phyloP scores from a whole-genome alignment of 1,284 basidiomycete genomes.

The Cutaneotrichosporon dermatis region DNA sequence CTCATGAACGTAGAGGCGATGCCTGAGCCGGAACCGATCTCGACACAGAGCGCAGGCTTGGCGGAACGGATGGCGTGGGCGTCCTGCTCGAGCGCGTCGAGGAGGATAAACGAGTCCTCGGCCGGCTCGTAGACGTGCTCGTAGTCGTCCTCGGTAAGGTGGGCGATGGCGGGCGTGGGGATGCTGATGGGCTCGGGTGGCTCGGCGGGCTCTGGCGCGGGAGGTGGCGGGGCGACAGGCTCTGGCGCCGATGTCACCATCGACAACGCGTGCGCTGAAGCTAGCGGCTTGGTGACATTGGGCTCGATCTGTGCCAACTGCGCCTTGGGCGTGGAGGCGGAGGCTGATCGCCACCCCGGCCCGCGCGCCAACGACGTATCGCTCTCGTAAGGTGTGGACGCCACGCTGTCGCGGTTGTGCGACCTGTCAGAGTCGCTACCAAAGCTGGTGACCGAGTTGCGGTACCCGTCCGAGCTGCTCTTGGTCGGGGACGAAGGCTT shows the following conservation, averaged over 20 bases:
- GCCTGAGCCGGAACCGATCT: conserved; percentile 92
- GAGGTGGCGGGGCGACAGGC: neutral
- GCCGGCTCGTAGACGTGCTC: conserved; percentile 79
- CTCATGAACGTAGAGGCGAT: conserved; percentile 80
- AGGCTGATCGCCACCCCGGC: too few species aligned
- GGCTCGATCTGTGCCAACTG: neutral
- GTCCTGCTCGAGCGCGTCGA: conserved; percentile 88
- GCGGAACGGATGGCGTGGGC: conserved; percentile 55
- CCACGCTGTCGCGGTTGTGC: neutral
- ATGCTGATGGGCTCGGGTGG: conserved; percentile 39
- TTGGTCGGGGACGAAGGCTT: neutral
- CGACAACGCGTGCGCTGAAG: neutral
- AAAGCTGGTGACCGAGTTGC: neutral
- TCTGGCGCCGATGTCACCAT: neutral
- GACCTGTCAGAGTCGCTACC: neutral
- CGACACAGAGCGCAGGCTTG: conserved; percentile 68
- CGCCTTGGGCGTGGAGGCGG: neutral
- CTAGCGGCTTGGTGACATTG: neutral
- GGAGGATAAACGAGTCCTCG: conserved; percentile 94
- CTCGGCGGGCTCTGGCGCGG: neutral
- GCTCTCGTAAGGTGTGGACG: conserved; percentile 11
- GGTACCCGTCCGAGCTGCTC: conserved; percentile 1
- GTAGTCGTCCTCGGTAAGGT: conserved; percentile 70
- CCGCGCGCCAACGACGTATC: neutral
- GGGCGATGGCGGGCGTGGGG: conserved; percentile 82